These are phyloP conservation scores for Debaryomycetaceae sp. DNA, from an alignment of 1,139 yeast species.

Conservation along the genomic window DNA sequence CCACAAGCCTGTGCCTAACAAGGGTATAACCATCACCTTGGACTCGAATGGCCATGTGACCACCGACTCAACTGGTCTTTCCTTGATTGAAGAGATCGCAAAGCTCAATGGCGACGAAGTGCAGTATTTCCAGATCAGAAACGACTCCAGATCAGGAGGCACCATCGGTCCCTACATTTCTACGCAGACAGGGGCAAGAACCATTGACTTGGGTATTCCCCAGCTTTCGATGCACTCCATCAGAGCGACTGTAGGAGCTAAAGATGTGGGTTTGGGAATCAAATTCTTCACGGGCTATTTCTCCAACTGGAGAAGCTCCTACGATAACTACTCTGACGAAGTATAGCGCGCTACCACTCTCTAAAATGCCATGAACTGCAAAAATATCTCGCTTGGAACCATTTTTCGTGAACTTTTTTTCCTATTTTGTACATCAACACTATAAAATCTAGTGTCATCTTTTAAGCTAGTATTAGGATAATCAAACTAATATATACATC, in stretches of 20 bases:
- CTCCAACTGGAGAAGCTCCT: constrained; percentile 48
- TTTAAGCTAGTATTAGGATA: not conserved
- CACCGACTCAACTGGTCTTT: constrained; percentile 69
- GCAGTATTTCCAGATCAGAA: constrained; percentile 70
- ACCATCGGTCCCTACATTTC: constrained; percentile 76
- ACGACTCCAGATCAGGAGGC: constrained; percentile 72
- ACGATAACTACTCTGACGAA: constrained; percentile 16
- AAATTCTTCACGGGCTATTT: constrained; percentile 65
- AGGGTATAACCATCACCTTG: constrained; percentile 64
- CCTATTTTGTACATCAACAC: constrained; percentile 1
- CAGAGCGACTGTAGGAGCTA: constrained; percentile 69
- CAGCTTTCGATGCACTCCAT: constrained; percentile 82
- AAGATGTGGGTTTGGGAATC: constrained; percentile 65
- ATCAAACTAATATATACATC: not conserved
- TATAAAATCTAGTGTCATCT: not conserved
- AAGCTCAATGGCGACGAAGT: constrained; percentile 54
- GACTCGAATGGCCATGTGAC: constrained; percentile 83
- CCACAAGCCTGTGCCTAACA: constrained; percentile 77
- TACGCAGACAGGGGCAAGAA: constrained; percentile 66
- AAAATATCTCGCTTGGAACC: not conserved
- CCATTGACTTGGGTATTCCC: constrained; percentile 74
- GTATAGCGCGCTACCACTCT: not conserved
- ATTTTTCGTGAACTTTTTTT: not conserved
- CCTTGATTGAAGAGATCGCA: constrained; percentile 65
- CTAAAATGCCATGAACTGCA: too few relatives aligned